Evolutionary conservation across 805 yeast species (phyloP).

Genomic region (Ogataea nonfermentans): DNA sequence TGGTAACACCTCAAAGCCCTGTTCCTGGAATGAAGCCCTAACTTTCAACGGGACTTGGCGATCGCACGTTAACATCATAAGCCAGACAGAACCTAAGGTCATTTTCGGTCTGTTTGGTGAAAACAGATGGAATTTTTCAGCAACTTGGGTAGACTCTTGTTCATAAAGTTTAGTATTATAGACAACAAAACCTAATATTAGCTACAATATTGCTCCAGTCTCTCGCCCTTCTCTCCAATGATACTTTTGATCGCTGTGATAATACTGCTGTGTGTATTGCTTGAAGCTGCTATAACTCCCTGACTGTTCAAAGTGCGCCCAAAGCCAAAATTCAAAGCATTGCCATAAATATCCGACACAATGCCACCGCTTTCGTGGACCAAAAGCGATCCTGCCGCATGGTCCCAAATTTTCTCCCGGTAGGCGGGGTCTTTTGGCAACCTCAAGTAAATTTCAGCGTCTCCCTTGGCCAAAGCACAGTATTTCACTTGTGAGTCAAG

Average conservation of each 20-base stretch:
- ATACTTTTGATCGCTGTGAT: conserved; percentile 45
- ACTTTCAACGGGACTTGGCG: no score
- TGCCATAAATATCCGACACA: conserved; percentile 83
- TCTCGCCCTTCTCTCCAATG: conserved; percentile 36
- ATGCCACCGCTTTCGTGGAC: conserved; percentile 88
- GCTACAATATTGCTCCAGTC: conserved; percentile 27
- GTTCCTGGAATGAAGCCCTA: no score
- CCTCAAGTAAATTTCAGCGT: conserved; percentile 88
- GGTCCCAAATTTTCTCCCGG: conserved; percentile 98
- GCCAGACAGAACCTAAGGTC: no score
- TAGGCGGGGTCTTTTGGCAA: conserved; percentile 75
- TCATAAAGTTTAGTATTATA: no score
- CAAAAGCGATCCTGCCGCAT: conserved; percentile 90
- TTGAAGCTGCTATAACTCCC: conserved; percentile 88
- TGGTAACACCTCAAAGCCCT: no score
- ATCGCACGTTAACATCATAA: no score
- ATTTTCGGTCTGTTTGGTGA: no score
- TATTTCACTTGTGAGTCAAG: conserved; percentile 96
- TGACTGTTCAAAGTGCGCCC: conserved; percentile 82
- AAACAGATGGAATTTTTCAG: no score
- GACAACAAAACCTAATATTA: no score
- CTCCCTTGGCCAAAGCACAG: conserved; percentile 86
- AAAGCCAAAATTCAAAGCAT: conserved; percentile 70
- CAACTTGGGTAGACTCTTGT: no score
- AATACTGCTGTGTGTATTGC: conserved; percentile 46